phyloP scores from a whole-genome alignment of 768 basidiomycete species.

The Fibroporia radiculosa region DNA sequence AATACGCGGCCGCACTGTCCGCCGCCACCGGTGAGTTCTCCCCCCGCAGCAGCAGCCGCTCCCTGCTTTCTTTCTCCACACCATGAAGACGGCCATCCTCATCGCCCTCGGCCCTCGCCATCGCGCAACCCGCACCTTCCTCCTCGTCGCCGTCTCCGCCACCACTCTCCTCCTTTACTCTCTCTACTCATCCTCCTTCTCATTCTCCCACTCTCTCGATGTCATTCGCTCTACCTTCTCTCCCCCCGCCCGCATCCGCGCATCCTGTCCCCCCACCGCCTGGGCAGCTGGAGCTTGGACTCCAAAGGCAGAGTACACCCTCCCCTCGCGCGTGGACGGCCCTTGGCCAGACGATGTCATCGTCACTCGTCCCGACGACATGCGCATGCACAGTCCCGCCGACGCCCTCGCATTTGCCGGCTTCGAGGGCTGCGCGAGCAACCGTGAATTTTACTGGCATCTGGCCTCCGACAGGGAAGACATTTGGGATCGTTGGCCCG shows the following conservation, averaged over 20 bases:
- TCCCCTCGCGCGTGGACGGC: constrained; percentile 5
- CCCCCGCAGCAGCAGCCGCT: no score
- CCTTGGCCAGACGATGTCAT: not conserved
- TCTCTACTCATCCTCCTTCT: constrained; percentile 1
- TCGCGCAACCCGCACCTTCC: constrained; percentile 1
- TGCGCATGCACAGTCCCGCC: constrained; percentile 20
- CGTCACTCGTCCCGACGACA: no score
- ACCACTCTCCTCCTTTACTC: constrained; percentile 3
- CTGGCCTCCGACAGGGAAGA: constrained; percentile 43
- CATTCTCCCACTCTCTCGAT: not conserved
- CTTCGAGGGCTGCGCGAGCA: constrained; percentile 54
- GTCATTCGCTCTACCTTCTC: not conserved
- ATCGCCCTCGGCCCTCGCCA: not conserved
- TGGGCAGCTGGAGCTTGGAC: constrained; percentile 36
- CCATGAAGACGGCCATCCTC: constrained; percentile 1
- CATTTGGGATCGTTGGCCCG: constrained; percentile 46
- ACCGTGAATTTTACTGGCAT: constrained; percentile 59
- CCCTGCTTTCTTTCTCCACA: no score
- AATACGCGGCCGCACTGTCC: no score
- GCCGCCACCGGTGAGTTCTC: no score
- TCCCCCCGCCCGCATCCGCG: not conserved
- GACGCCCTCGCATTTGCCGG: constrained; percentile 49
- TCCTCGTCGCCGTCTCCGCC: constrained; percentile 1
- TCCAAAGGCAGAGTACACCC: constrained; percentile 27
- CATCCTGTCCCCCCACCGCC: constrained; percentile 27